Evolutionary conservation across 1,284 basidiomycete species (phyloP).

Genomic region (Pseudozyma sp.): DNA sequence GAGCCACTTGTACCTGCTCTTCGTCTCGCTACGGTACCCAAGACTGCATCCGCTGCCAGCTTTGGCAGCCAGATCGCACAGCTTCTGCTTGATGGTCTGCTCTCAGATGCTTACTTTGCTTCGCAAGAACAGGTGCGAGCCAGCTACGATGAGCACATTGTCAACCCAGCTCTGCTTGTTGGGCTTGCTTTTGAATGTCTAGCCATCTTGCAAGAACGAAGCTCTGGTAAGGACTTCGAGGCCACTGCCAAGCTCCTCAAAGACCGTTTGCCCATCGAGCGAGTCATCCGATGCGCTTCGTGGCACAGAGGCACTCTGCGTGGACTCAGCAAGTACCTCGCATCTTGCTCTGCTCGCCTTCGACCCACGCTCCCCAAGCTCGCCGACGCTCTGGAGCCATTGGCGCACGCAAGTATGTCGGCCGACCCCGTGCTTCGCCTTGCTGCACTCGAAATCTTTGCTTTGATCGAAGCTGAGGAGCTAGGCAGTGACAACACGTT

Average conservation of each 20-base stretch:
- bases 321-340: constrained; percentile 43
- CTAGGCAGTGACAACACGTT: constrained; percentile 9
- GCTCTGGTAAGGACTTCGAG: constrained; percentile 20
- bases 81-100: constrained; percentile 33
- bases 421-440: constrained; percentile 52
- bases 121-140: constrained; percentile 19
- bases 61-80: constrained; percentile 26
- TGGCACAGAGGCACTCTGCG: constrained; percentile 41
- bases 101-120: constrained; percentile 22
- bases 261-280: constrained; percentile 19
- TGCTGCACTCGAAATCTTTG: constrained; percentile 54
- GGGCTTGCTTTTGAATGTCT: constrained; percentile 41
- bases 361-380: constrained; percentile 35
- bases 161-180: constrained; percentile 41
- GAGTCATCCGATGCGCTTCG: constrained; percentile 32
- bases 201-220: constrained; percentile 38
- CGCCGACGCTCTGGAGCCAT: constrained; percentile 18
- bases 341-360: constrained; percentile 23
- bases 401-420: constrained; percentile 44
- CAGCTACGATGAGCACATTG: constrained; percentile 32
- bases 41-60: constrained; percentile 16
- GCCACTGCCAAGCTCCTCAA: constrained; percentile 24
- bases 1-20: constrained; percentile 47
- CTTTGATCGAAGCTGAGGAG: constrained; percentile 28
- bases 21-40: constrained; percentile 33